Evolutionary conservation across 306 rosid genomes (phyloP), one percentile per base, ranked within the genome.

Genomic region (Calophaca sinica): DNA sequence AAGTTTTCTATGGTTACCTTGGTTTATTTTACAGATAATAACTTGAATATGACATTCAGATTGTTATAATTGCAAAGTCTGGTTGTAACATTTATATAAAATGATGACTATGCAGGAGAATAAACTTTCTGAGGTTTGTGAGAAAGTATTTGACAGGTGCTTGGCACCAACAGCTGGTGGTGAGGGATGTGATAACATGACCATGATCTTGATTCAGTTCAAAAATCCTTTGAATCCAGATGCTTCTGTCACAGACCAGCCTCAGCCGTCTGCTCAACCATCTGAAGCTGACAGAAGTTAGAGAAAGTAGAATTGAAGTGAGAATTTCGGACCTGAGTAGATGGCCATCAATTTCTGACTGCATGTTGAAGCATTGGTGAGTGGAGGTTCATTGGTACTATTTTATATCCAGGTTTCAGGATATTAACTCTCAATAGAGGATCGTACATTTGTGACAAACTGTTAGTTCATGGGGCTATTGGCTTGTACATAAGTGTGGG

Each of bases 181-280:
- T 9, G 90, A 90, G 87, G 99, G 99, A 41, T 94, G 96, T 58
- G 99, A 94, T 83, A 94, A 94, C 85, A 94, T 90, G 99, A 94
- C 96, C 72, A 92, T 94, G 99, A 90, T 94, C 81, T 84, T 94
- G 88, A 84, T 94, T 89, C 99, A 88, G 88, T 89, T 94, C 70
- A 88, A 89, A 82, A 82, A 75, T 52, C 87, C 86, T 29, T 65
- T 46, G 39, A 64, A 33, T 73, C 60, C 80, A 31, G 49, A 38
- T 70, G 73, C 86, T 71, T 83, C 88, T 53, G 78, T 15, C 26
- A 73, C 12, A 49, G 80, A 74, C 79, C 83, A 70, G 82, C 85
- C 93, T 57, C 67, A 75, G 39, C 68, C 85, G 0, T 84, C 90
- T 74, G 68, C 77, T 54, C 83, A 49, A 62, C 55, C 74, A 28